These are phyloP conservation scores for Mucor velutinosus DNA, from an alignment of 371 early-diverging fungal species.

Conservation along the genomic window DNA sequence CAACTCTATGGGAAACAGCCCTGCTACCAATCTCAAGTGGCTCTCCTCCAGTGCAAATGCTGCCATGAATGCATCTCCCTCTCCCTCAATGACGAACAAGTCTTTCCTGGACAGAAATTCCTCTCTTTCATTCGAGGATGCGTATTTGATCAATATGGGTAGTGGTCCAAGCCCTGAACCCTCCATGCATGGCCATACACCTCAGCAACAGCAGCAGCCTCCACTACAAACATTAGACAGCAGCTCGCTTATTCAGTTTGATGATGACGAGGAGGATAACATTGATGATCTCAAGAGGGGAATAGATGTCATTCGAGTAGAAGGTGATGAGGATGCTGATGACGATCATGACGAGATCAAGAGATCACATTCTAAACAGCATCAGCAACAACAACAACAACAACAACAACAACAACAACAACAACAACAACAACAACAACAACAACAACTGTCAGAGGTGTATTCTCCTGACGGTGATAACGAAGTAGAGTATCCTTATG, in stretches of 20 bases:
- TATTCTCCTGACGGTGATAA: constrained; percentile 68
- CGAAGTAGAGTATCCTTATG: constrained; percentile 56
- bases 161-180: constrained; percentile 49
- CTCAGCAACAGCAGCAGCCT: constrained; percentile 10
- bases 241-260: constrained; percentile 49
- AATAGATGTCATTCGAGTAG: constrained; percentile 26
- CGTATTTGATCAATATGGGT: constrained; percentile 59
- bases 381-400: not conserved
- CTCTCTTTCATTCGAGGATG: constrained; percentile 65
- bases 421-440: not conserved
- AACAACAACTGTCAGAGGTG: constrained; percentile 26
- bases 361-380: not conserved
- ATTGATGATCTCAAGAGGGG: not conserved
- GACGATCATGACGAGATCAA: not conserved
- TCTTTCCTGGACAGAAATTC: constrained; percentile 24
- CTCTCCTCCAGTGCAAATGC: constrained; percentile 41
- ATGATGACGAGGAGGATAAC: constrained; percentile 32
- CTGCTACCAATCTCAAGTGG: constrained; percentile 34
- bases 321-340: constrained; percentile 9
- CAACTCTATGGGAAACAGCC: constrained; percentile 33
- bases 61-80: constrained; percentile 13
- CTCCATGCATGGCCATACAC: constrained; percentile 1
- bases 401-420: not conserved
- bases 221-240: constrained; percentile 9
- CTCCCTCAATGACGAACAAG: constrained; percentile 13